Percentiles rank a stretch among this genome's conserved stretches.
Conservation (phyloP, 1,284 basidiomycete species). For the Puccinia coronata region DNA sequence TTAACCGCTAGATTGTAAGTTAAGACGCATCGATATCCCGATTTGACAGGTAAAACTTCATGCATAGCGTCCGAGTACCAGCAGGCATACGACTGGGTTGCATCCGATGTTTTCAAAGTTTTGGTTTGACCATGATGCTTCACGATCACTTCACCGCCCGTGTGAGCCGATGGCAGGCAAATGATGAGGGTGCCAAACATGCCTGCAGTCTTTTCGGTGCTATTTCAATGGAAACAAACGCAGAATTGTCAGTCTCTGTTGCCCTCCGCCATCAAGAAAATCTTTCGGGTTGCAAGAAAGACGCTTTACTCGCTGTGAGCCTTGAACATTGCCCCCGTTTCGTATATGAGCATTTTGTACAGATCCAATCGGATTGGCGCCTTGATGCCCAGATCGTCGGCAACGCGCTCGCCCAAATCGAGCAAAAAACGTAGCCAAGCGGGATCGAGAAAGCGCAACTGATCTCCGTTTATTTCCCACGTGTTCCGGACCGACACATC, state of each 20-base stretch:
- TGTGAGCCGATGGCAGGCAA: conserved; percentile 36
- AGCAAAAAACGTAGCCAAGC: neutral
- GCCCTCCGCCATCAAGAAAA: too few relatives aligned
- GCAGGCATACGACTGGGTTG: conserved; percentile 6
- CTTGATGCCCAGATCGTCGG: neutral
- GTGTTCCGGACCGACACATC: neutral
- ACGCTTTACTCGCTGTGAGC: neutral
- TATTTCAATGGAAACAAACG: neutral
- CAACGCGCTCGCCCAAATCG: neutral
- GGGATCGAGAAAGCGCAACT: conserved; percentile 5
- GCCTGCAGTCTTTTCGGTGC: conserved; percentile 7
- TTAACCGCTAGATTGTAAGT: conserved; percentile 38
- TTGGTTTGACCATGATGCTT: neutral
- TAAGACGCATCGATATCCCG: conserved; percentile 46
- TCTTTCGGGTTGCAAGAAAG: neutral
- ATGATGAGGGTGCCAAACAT: conserved; percentile 51
- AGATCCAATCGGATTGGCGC: neutral
- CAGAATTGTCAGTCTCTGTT: neutral
- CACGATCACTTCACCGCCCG: conserved; percentile 45
- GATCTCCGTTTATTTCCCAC: conserved; percentile 7
- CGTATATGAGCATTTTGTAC: neutral
- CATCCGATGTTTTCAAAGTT: neutral
- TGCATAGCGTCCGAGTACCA: conserved; percentile 51
- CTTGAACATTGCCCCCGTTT: neutral
- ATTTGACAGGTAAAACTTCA: conserved; percentile 50